Percentiles rank a stretch among this genome's conserved stretches.
phyloP scores from a whole-genome alignment of 176 grass and related monocot genomes.

The Oryza meyeriana region DNA sequence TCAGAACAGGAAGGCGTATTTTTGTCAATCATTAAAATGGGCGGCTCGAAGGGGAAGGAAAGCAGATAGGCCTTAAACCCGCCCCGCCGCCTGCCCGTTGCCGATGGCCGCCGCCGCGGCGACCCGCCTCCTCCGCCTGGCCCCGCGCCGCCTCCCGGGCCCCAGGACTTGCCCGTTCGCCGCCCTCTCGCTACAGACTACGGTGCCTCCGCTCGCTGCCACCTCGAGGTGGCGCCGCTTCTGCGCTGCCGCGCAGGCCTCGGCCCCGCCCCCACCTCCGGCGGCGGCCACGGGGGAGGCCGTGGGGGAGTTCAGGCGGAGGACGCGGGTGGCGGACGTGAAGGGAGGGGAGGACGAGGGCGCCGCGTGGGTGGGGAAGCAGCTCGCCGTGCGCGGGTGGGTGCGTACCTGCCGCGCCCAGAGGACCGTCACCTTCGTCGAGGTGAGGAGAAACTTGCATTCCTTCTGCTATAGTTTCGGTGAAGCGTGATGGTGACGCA shows the following conservation, averaged over 20 bases:
- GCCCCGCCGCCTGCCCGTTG: background rate
- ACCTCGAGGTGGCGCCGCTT: slow-evolving; percentile 38
- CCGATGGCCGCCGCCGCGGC: slow-evolving; percentile 39
- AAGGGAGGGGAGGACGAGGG: slow-evolving; percentile 76
- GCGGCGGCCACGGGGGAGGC: slow-evolving; percentile 29
- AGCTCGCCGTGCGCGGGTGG: slow-evolving; percentile 76
- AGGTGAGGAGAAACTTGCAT: slow-evolving; percentile 44
- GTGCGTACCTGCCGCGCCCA: slow-evolving; percentile 92
- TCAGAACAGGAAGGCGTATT: background rate
- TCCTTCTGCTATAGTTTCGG: background rate
- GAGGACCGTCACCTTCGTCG: slow-evolving; percentile 92
- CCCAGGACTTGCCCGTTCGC: background rate
- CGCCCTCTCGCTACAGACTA: background rate
- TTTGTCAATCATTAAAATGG: background rate
- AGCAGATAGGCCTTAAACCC: slow-evolving; percentile 34
- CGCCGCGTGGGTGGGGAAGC: slow-evolving; percentile 58
- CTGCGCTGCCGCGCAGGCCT: slow-evolving; percentile 44
- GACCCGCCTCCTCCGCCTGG: slow-evolving; percentile 34
- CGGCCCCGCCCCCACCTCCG: slow-evolving; percentile 22
- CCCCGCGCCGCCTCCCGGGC: slow-evolving; percentile 22
- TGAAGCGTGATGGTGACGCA: background rate
- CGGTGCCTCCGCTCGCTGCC: background rate
- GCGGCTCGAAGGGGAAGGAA: slow-evolving; percentile 18
- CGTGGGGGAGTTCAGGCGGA: slow-evolving; percentile 66
- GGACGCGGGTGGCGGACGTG: slow-evolving; percentile 62